Evolutionary conservation across 768 basidiomycete genomes (phyloP).

Genomic region (Cyclocybe cylindracea): DNA sequence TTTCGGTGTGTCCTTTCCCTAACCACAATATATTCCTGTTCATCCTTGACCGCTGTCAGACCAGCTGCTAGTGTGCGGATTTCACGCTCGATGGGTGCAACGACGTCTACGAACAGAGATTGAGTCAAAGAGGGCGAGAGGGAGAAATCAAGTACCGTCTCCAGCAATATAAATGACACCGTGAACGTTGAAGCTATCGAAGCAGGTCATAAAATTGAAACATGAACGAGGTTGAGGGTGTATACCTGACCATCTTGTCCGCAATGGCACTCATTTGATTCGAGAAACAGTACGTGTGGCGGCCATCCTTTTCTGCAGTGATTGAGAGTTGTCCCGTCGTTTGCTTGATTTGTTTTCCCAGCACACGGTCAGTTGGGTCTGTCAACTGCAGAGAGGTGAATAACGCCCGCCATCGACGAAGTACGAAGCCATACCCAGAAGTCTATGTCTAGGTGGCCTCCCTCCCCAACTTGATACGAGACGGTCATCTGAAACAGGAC

Average conservation of each 20-base stretch:
- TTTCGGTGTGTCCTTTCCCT: constrained; percentile 92
- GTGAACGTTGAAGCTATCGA: constrained; percentile 91
- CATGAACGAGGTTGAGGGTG: constrained; percentile 2
- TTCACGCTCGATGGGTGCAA: constrained; percentile 96
- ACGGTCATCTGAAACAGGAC: constrained; percentile 82
- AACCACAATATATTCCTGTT: constrained; percentile 98
- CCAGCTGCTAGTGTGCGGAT: constrained; percentile 83
- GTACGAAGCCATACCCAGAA: constrained; percentile 73
- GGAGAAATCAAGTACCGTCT: constrained; percentile 58
- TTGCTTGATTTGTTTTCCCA: constrained; percentile 83
- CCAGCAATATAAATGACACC: constrained; percentile 93
- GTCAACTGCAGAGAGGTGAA: constrained; percentile 55
- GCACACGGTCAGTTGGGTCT: constrained; percentile 66
- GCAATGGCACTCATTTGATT: constrained; percentile 98
- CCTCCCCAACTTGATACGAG: constrained; percentile 97
- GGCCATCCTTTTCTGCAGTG: constrained; percentile 84
- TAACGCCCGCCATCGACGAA: constrained; percentile 2
- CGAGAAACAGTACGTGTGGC: constrained; percentile 96
- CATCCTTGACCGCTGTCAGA: constrained; percentile 90
- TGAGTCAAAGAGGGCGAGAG: not conserved
- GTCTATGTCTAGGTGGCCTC: constrained; percentile 96
- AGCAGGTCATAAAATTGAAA: constrained; percentile 2
- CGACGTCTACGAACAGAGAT: constrained; percentile 52
- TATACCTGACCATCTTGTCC: constrained; percentile 92
- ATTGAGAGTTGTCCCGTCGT: constrained; percentile 88